These are phyloP conservation scores for Penicillium taxi DNA, from an alignment of 495 filamentous ascomycete species.

Conservation along the genomic window DNA sequence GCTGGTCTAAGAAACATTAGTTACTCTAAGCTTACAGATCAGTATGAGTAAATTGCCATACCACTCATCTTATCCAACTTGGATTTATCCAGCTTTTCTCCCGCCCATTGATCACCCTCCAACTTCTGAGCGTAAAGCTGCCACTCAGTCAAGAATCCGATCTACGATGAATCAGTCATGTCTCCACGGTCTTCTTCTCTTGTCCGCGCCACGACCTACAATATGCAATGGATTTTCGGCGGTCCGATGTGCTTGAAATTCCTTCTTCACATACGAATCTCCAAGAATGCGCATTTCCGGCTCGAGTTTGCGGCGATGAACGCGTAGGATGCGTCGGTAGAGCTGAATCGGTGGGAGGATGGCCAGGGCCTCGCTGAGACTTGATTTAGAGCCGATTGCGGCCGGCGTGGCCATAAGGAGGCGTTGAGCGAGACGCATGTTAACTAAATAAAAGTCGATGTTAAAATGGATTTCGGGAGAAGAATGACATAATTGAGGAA, in stretches of 20 bases:
- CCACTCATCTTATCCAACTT: conserved; percentile 95
- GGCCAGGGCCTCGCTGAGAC: conserved; percentile 55
- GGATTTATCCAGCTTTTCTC: conserved; percentile 63
- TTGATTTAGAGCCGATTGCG: conserved; percentile 40
- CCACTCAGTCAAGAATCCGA: conserved; percentile 95
- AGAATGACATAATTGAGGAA: conserved; percentile 27
- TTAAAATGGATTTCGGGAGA: conserved; percentile 2
- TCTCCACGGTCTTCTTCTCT: too few relatives aligned
- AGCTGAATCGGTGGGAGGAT: conserved; percentile 86
- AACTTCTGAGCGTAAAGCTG: conserved; percentile 86
- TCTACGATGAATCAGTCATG: conserved; percentile 45
- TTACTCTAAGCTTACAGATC: neutral
- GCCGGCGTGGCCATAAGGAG: conserved; percentile 41
- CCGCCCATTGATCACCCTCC: conserved; percentile 76
- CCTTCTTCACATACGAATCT: conserved; percentile 82
- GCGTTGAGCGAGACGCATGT: conserved; percentile 30
- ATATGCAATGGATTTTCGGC: conserved; percentile 91
- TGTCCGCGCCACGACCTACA: too few relatives aligned
- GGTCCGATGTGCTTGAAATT: conserved; percentile 73
- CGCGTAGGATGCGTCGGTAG: conserved; percentile 78
- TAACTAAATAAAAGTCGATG: conserved; percentile 6
- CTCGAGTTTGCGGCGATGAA: conserved; percentile 75
- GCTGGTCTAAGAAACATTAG: conserved; percentile 58
- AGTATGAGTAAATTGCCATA: conserved; percentile 31
- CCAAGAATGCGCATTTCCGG: conserved; percentile 71